Evolutionary conservation across 371 early-diverging fungal genomes (phyloP), one percentile per base, ranked within the genome.

Genomic region (Rhizomucor pusillus): DNA sequence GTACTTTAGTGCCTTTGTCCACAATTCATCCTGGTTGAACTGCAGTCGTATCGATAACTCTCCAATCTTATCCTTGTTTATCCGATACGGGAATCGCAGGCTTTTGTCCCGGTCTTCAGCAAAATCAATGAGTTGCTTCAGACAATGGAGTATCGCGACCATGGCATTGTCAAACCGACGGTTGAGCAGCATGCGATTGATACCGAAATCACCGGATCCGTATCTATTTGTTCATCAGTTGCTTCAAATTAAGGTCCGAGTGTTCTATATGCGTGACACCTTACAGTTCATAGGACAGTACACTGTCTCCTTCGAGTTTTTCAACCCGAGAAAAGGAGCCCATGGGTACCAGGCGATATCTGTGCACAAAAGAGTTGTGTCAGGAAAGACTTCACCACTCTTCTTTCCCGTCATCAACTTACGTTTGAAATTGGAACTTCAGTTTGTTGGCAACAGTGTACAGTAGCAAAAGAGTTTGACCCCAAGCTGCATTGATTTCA

Each of bases 401-500:
- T 43, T 18, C 22, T 24, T 36, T 25, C 13, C 16, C 12, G 12
- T 33, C 7, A n/a, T 12, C 14, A 51, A 43, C 66, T 54, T 80
- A 90, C 84, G 71, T 84, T 69, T 89, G 77, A 59, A 95, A 95
- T 25, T 84, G 81, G 57, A 92, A 92, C 16, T 83, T 82, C 22
- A 95, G 80, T 59, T 89, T 88, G 60, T 81, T 86, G 12, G 95
- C 92, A 6, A 95, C 82, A 0, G 93, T 92, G 62, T 94, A 91
- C 14, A 98, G 62, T 49, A 95, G 66, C 22, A 97, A 69, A 20
- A 93, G 54, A 0, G 92, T 85, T 57, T 95, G 95, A 3, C 97
- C 98, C 91, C 94, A 89, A 0, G 93, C 98, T 1, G 98, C 96
- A 71, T 98, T 98, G 52, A 98, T 94, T 71, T 98, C 98, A 22